Evolutionary conservation across 2,329 filamentous ascomycete species (phyloP), one percentile per base, ranked within the genome.

Genomic region (Myrmaecium sp.): DNA sequence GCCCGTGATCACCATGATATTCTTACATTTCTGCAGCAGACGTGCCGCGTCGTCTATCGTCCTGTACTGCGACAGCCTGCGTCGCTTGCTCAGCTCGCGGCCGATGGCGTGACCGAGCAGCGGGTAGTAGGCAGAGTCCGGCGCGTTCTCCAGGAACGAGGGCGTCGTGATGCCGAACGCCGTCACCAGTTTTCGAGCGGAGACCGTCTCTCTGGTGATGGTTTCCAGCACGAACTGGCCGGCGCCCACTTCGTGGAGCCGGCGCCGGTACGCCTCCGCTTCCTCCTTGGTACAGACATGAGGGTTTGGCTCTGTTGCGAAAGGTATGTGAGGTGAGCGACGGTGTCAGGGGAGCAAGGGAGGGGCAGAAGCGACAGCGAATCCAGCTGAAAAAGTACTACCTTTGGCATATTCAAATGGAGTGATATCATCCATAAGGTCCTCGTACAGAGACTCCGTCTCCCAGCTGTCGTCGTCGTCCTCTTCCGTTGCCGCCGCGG

Each of bases 1-100:
- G 27, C 89, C 89, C 1, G 89, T 95, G 38, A 98, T 69, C 36
- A 95, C 78, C 43, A 98, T 70, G 49, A 98, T 84, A 50, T 93
- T 92, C 38, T 69, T 69, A 30, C 74, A 71, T 32, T 67, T 66
- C 39, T 69, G 62, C 22, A 98, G 64, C 26, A 98, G 60, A 9
- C 63, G 55, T 6, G 89, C 83, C 4, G 81, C 89, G 53, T 98
- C 83, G 36, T 91, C 78, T 27, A 95, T 64, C 1, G 75, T 74
- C 57, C 93, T 93, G 63, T 81, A 84, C 33, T 74, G 61, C 13
- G 62, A 48, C 26, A 95, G 61, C 50, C 93, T 92, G 36, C 72
- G 69, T 25, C 86, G 73, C 53, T 81, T 89, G 29, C 69, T 69
- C 38, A 91, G 64, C 52, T 93, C 83, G 26, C 83, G 70, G 32